Evolutionary conservation across 1,139 yeast species (phyloP).

Genomic region (Arxiozyma bovina): DNA sequence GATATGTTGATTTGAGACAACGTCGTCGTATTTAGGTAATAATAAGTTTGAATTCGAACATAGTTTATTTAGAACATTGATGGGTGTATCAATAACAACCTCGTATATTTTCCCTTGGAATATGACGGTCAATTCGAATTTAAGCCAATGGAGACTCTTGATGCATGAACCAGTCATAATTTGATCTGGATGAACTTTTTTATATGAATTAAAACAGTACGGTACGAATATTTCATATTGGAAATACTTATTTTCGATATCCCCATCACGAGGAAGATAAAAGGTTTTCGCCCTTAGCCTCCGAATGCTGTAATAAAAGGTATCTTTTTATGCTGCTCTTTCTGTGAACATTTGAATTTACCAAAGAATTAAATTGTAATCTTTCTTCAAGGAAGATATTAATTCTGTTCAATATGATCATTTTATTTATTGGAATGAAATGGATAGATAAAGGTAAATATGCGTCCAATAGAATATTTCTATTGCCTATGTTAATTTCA

Average conservation of each 20-base stretch:
- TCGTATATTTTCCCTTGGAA: constrained; percentile 76
- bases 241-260: constrained; percentile 48
- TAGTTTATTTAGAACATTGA: constrained; percentile 50
- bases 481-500: constrained; percentile 80
- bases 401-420: constrained; percentile 68
- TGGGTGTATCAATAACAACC: constrained; percentile 84
- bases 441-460: constrained; percentile 75
- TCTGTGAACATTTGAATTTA: constrained; percentile 76
- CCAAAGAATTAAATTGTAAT: constrained; percentile 71
- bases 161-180: constrained; percentile 50
- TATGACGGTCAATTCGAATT: constrained; percentile 66
- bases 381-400: constrained; percentile 79
- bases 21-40: constrained; percentile 32
- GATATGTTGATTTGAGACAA: constrained; percentile 7
- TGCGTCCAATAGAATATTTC: constrained; percentile 73
- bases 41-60: constrained; percentile 71
- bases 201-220: constrained; percentile 81
- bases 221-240: constrained; percentile 83
- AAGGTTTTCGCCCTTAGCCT: constrained; percentile 33
- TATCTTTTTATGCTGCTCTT: constrained; percentile 77
- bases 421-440: constrained; percentile 73
- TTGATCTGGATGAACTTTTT: constrained; percentile 45
- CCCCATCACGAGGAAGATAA: constrained; percentile 29
- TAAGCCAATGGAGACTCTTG: constrained; percentile 89
- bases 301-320: constrained; percentile 60